These are phyloP conservation scores for Globisporangium barbulae DNA, from an alignment of 352 stramenopile species.

Conservation along the genomic window DNA sequence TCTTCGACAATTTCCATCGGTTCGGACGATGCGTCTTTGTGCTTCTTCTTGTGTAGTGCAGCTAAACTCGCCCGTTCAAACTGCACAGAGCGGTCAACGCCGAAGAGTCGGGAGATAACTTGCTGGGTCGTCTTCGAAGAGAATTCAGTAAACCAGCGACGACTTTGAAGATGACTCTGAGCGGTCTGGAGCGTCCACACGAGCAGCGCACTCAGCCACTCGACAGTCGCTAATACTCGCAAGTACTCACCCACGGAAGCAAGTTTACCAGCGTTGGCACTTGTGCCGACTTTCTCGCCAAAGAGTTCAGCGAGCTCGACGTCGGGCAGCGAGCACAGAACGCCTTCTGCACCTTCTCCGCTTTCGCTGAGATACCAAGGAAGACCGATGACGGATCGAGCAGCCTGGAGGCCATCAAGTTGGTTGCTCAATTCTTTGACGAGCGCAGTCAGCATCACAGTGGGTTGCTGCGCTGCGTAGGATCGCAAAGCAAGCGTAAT, in stretches of 20 bases:
- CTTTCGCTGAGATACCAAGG: constrained; percentile 42
- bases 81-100: constrained; percentile 66
- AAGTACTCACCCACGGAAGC: constrained; percentile 60
- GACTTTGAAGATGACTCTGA: constrained; percentile 67
- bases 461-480: constrained; percentile 87
- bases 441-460: constrained; percentile 65
- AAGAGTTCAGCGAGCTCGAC: constrained; percentile 35
- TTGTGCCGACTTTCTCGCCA: constrained; percentile 4
- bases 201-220: constrained; percentile 78
- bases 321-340: constrained; percentile 62
- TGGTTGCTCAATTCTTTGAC: constrained; percentile 59
- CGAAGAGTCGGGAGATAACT: constrained; percentile 63
- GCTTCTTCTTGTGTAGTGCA: constrained; percentile 40
- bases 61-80: constrained; percentile 70
- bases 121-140: constrained; percentile 47
- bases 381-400: constrained; percentile 38
- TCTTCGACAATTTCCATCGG: constrained; percentile 9
- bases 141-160: constrained; percentile 79
- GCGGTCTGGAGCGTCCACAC: constrained; percentile 76
- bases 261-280: constrained; percentile 29
- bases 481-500: constrained; percentile 87
- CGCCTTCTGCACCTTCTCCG: constrained; percentile 47
- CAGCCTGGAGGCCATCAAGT: constrained; percentile 41
- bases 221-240: constrained; percentile 55
- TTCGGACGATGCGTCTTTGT: constrained; percentile 10